Conservation (phyloP, 1,139 yeast species). For the Magnusiomyces sp. region DNA sequence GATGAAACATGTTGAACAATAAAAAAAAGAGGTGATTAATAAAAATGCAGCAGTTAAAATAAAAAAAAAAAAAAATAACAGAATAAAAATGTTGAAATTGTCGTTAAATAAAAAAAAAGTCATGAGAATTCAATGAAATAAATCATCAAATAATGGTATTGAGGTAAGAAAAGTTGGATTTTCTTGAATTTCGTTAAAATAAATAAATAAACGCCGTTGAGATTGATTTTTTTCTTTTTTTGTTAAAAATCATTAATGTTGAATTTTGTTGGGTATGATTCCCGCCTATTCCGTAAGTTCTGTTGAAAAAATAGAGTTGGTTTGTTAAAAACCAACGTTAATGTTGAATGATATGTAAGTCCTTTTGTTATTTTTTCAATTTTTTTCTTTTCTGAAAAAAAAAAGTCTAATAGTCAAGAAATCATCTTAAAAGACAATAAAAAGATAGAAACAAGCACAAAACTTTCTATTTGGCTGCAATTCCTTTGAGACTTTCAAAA, state of each 20-base stretch:
- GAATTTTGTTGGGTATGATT: too few relatives aligned
- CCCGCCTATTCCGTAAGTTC: too few relatives aligned
- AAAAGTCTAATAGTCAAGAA: not conserved
- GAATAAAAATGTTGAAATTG: not conserved
- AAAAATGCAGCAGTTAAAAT: too few relatives aligned
- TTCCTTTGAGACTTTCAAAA: slow-evolving; percentile 27
- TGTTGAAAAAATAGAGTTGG: too few relatives aligned
- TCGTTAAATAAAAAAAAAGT: not conserved
- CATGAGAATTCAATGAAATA: not conserved
- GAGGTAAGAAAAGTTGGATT: not conserved
- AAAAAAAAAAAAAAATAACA: not conserved
- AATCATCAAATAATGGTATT: not conserved
- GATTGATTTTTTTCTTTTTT: too few relatives aligned
- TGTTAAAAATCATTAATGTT: too few relatives aligned
- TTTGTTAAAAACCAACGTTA: too few relatives aligned
- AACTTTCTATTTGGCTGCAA: slow-evolving; percentile 10
- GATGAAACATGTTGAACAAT: not conserved
- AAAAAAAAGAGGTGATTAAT: not conserved
- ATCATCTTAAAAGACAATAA: slow-evolving; percentile 1
- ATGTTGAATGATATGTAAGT: too few relatives aligned
- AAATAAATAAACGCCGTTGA: too few relatives aligned
- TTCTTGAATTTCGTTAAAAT: too few relatives aligned
- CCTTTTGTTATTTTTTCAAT: too few relatives aligned
- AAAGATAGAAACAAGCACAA: slow-evolving; percentile 1
- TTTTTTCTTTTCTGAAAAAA: not conserved